Percentiles rank a stretch among this genome's conserved stretches.
Evolutionary conservation across 2,329 filamentous ascomycete species (phyloP).

Genomic region (Teratosphaeriaceae sp.): DNA sequence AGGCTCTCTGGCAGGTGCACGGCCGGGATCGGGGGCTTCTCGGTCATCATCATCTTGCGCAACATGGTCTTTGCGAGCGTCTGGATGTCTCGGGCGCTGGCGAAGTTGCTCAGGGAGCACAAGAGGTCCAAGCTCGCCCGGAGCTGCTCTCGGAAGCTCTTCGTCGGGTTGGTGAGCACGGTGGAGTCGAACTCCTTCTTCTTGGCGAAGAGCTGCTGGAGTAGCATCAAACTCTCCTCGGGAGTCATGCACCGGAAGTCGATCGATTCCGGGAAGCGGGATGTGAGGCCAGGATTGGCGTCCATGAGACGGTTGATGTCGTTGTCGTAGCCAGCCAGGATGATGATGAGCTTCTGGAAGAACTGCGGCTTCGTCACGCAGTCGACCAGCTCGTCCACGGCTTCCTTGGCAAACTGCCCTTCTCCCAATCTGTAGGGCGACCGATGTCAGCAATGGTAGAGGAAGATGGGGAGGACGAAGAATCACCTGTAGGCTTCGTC

Average conservation of each 20-base stretch:
- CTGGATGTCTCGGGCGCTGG: constrained; percentile 56
- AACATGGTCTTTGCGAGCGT: constrained; percentile 49
- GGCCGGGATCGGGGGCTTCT: constrained; percentile 9
- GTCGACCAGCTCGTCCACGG: constrained; percentile 48
- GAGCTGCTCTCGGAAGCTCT: constrained; percentile 15
- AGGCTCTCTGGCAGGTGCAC: constrained; percentile 21
- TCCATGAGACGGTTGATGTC: constrained; percentile 59
- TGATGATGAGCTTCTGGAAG: constrained; percentile 55
- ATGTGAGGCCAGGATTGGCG: constrained; percentile 56
- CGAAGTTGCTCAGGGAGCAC: constrained; percentile 47
- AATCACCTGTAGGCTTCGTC: constrained; percentile 68
- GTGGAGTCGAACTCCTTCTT: constrained; percentile 28
- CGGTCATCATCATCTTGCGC: constrained; percentile 24
- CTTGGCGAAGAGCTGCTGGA: constrained; percentile 33
- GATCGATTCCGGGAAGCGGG: constrained; percentile 57
- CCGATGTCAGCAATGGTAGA: too few species aligned
- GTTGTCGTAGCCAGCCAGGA: constrained; percentile 61
- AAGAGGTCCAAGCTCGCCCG: constrained; percentile 36
- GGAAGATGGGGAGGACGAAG: too few species aligned
- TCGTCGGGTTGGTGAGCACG: constrained; percentile 17
- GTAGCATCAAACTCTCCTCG: constrained; percentile 26
- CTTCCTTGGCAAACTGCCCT: constrained; percentile 51
- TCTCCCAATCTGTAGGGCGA: too few species aligned
- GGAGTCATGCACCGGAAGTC: constrained; percentile 43
- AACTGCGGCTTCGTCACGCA: constrained; percentile 52